These are phyloP conservation scores for Cyphellophora europaea DNA, from an alignment of 2,329 filamentous ascomycete species.

Conservation along the genomic window DNA sequence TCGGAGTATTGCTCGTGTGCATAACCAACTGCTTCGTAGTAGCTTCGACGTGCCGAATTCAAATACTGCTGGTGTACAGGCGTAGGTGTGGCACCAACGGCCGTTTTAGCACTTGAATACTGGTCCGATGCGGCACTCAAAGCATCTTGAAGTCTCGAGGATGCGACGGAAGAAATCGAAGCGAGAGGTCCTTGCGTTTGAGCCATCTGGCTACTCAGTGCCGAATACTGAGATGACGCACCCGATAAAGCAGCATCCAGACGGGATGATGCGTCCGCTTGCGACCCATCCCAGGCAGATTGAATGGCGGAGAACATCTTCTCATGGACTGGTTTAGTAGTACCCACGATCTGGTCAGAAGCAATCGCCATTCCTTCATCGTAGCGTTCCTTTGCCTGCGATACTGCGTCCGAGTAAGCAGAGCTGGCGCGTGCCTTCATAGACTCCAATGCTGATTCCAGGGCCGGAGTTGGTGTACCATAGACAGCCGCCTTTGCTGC, in stretches of 20 bases:
- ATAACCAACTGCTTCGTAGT: constrained; percentile 68
- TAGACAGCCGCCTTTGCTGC: constrained; percentile 50
- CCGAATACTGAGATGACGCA: constrained; percentile 31
- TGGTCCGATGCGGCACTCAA: constrained; percentile 61
- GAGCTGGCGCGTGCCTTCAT: constrained; percentile 26
- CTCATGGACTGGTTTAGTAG: constrained; percentile 59
- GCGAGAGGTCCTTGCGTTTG: constrained; percentile 39
- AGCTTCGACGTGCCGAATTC: constrained; percentile 55
- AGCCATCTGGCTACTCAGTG: constrained; percentile 26
- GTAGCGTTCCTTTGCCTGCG: constrained; percentile 59
- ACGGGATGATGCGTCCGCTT: constrained; percentile 52
- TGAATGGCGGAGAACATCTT: constrained; percentile 61
- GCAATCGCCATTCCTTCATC: constrained; percentile 57
- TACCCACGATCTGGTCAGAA: constrained; percentile 58
- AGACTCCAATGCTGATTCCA: constrained; percentile 31
- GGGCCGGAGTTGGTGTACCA: constrained; percentile 33
- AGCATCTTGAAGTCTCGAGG: constrained; percentile 61
- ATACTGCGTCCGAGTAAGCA: constrained; percentile 57
- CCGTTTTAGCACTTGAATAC: constrained; percentile 59
- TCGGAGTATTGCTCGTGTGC: constrained; percentile 72
- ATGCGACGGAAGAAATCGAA: constrained; percentile 58
- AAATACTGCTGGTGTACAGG: constrained; percentile 44
- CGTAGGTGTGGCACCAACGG: constrained; percentile 55
- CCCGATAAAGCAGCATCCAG: constrained; percentile 47
- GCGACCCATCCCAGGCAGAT: constrained; percentile 56